Conservation (phyloP, 805 yeast species). For the Lachancea cidri region DNA sequence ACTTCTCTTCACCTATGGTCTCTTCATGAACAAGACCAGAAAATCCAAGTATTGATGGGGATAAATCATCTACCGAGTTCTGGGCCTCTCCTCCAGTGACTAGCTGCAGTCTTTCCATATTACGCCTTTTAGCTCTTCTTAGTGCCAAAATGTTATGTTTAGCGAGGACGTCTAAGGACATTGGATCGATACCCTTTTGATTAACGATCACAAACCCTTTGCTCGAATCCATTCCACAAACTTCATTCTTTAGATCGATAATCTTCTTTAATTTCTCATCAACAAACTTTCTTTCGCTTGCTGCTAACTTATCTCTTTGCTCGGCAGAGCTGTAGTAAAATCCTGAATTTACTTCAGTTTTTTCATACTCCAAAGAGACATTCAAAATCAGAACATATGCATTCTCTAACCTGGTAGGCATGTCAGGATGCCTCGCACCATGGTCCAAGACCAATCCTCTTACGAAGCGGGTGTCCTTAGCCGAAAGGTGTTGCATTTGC, state of each 20-base stretch:
- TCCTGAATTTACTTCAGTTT: constrained; percentile 95
- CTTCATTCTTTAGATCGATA: constrained; percentile 87
- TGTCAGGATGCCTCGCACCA: constrained; percentile 98
- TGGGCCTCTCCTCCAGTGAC: constrained; percentile 98
- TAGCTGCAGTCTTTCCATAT: constrained; percentile 96
- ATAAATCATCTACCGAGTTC: constrained; percentile 90
- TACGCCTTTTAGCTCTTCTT: constrained; percentile 97
- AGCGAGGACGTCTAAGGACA: constrained; percentile 92
- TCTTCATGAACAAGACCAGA: constrained; percentile 91
- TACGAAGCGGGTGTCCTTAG: constrained; percentile 75
- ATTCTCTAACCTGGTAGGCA: constrained; percentile 85
- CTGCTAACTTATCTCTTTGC: constrained; percentile 91
- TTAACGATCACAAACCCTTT: constrained; percentile 89
- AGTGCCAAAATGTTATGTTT: constrained; percentile 89
- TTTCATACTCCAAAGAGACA: constrained; percentile 93
- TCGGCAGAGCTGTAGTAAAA: constrained; percentile 93
- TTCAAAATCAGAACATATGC: constrained; percentile 83
- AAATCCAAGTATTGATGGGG: constrained; percentile 73
- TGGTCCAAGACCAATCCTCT: constrained; percentile 93
- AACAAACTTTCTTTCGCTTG: constrained; percentile 88
- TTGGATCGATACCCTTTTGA: constrained; percentile 98
- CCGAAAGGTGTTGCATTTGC: constrained; percentile 93
- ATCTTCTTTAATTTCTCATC: constrained; percentile 90
- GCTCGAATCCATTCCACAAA: constrained; percentile 68
- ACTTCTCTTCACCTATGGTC: constrained; percentile 94